These are phyloP conservation scores for Oryza punctata DNA, from an alignment of 176 grass and related monocot genomes.

Conservation along the genomic window DNA sequence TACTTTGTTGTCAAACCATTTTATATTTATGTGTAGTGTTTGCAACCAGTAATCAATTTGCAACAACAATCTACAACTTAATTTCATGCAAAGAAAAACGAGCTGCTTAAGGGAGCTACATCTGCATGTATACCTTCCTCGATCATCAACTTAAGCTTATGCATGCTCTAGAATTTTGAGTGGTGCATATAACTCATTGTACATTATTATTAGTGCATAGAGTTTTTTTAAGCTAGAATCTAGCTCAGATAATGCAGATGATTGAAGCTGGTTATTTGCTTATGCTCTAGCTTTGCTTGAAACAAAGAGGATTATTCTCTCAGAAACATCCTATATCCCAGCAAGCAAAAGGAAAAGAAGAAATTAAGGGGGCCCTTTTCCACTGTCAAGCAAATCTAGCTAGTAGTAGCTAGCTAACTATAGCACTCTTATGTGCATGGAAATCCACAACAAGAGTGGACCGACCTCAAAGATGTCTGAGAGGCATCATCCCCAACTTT, in stretches of 20 bases:
- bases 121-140: no score
- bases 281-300: background rate
- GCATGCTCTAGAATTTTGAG: no score
- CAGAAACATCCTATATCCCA: background rate
- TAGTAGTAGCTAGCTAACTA: background rate
- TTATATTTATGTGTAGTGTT: background rate
- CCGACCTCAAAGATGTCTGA: background rate
- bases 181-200: background rate
- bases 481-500: constrained; percentile 2
- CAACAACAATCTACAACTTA: background rate
- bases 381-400: background rate
- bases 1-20: background rate
- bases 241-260: background rate
- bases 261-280: background rate
- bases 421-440: constrained; percentile 12
- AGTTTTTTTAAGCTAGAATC: background rate
- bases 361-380: background rate
- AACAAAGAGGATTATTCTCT: background rate
- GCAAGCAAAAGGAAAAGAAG: background rate
- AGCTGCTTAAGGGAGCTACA: no score
- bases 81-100: background rate
- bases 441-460: constrained; percentile 9
- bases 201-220: no score
- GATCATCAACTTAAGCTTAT: background rate
- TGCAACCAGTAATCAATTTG: background rate